Percentiles rank a stretch among this genome's conserved stretches.
Conservation (phyloP, 1,139 yeast genomes). For the Candida glucosophila region DNA sequence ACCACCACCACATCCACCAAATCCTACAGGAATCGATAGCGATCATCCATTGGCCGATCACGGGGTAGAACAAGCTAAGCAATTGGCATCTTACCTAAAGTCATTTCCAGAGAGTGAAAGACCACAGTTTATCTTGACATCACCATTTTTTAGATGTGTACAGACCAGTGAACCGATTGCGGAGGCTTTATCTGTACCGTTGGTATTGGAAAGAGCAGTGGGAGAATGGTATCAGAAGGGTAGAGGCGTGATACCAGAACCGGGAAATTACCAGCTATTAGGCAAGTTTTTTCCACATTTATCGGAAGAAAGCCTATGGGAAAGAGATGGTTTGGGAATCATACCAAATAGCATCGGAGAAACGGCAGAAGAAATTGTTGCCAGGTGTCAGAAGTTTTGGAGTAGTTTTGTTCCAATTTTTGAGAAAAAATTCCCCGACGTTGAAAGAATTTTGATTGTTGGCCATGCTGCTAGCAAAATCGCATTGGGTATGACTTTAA, state of each 20-base stretch:
- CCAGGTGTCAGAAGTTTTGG: slow-evolving; percentile 46
- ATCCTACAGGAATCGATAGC: slow-evolving; percentile 75
- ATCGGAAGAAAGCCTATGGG: slow-evolving; percentile 29
- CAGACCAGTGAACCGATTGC: slow-evolving; percentile 76
- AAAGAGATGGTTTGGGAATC: slow-evolving; percentile 33
- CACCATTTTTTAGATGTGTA: slow-evolving; percentile 87
- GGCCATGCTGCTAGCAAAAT: slow-evolving; percentile 85
- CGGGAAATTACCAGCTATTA: slow-evolving; percentile 47
- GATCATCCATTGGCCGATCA: slow-evolving; percentile 76
- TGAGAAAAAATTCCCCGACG: slow-evolving; percentile 44
- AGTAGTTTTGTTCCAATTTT: slow-evolving; percentile 40
- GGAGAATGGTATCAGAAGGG: slow-evolving; percentile 63
- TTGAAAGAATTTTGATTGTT: slow-evolving; percentile 49
- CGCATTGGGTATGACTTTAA: slow-evolving; percentile 63
- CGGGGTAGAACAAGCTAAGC: slow-evolving; percentile 73
- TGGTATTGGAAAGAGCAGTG: slow-evolving; percentile 61
- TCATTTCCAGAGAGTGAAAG: slow-evolving; percentile 32
- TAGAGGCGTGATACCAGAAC: slow-evolving; percentile 44
- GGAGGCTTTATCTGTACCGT: slow-evolving; percentile 42
- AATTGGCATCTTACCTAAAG: slow-evolving; percentile 47
- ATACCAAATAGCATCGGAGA: slow-evolving; percentile 59
- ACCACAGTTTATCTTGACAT: slow-evolving; percentile 58
- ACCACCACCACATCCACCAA: slow-evolving; percentile 65
- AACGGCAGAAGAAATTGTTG: slow-evolving; percentile 51
- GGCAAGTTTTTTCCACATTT: slow-evolving; percentile 43